Base-by-base conservation (phyloP, 495 filamentous ascomycete species). In the Bombardia bombarda region DNA sequence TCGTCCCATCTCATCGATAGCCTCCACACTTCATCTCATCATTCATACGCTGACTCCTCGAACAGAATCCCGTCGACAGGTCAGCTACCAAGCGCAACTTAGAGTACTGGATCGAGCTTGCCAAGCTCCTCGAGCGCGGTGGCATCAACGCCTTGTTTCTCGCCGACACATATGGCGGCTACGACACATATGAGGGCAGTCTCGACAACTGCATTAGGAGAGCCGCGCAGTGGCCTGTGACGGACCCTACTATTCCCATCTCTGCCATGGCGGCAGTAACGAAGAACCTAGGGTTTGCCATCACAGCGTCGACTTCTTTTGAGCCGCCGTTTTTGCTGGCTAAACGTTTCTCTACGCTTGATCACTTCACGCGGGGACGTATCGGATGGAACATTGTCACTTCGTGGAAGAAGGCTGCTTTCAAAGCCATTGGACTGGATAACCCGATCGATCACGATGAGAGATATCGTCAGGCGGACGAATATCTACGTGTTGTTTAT, bases 311-410 rank as follows among this genome's bases (percentile, higher is more conserved):
- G 1, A 79, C 77, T n/a, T 71, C 74, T 0, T 82, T 75, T 39
- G 75, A 78, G 42, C 67, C 68, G 7, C 77, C 78, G 3, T 82
- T 72, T 47, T 57, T 75, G 5, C 63, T 81, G 1, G 78, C 78
- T 3, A 73, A 74, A 45, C 66, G 74, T 13, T 78, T 78, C 38
- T 81, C 78, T 0, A 80, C 77, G 1, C 50, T 83, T n/a, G 78
- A 82, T 41, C 78, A 83, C 50, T 60, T 80, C 16, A 81, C 76
- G 0, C 61, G 72, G 1, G 79, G 77, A 0, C 65, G 78, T 3
- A 58, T 83, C 30, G 79, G 72, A 0, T 82, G 78, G 80, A 84
- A 82, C 43, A 80, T 84, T 28, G 77, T 82, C 12, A 81, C 78
- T 4, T 72, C 66, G 0, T 83, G 72, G 57, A 75, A 74, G 53